Evolutionary conservation across 352 stramenopile genomes (phyloP).

Genomic region (Phytophthora cryptogea): DNA sequence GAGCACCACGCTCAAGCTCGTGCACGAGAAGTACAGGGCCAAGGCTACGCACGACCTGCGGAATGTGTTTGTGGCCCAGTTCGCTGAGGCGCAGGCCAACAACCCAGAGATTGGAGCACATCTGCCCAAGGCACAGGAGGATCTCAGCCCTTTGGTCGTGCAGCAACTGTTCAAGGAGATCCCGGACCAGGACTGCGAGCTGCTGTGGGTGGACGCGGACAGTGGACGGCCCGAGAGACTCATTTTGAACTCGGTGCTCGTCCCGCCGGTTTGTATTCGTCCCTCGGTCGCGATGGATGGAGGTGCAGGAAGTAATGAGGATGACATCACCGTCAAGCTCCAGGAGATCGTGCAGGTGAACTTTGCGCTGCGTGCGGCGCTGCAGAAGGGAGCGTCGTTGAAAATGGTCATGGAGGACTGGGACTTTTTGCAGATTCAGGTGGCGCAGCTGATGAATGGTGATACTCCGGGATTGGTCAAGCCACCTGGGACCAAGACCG

Average conservation of each 20-base stretch:
- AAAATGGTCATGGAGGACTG: conserved; percentile 99
- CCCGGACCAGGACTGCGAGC: conserved; percentile 96
- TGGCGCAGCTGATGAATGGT: conserved; percentile 99
- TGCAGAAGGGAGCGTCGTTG: conserved; percentile 95
- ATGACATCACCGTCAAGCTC: conserved; percentile 99
- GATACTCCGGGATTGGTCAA: conserved; percentile 97
- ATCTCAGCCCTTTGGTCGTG: conserved; percentile 91
- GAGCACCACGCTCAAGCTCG: conserved; percentile 97
- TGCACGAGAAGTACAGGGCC: conserved; percentile 97
- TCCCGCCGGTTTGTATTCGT: conserved; percentile 99
- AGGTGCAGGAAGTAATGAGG: conserved; percentile 95
- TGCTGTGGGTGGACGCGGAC: conserved; percentile 96
- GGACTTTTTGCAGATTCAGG: conserved; percentile 98
- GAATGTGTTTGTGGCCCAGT: conserved; percentile 87
- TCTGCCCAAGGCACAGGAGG: conserved; percentile 89
- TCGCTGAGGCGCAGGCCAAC: conserved; percentile 69
- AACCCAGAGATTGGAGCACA: conserved; percentile 88
- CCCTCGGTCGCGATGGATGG: conserved; percentile 98
- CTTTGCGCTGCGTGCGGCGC: conserved; percentile 92
- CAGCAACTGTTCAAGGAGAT: conserved; percentile 96
- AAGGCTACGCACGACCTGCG: conserved; percentile 84
- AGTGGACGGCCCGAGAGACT: conserved; percentile 97
- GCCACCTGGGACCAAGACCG: conserved; percentile 92
- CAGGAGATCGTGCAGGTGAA: conserved; percentile 99
- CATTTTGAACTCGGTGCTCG: conserved; percentile 96